Evolutionary conservation across 495 filamentous ascomycete species (phyloP).

Genomic region (Daldinia grandis): DNA sequence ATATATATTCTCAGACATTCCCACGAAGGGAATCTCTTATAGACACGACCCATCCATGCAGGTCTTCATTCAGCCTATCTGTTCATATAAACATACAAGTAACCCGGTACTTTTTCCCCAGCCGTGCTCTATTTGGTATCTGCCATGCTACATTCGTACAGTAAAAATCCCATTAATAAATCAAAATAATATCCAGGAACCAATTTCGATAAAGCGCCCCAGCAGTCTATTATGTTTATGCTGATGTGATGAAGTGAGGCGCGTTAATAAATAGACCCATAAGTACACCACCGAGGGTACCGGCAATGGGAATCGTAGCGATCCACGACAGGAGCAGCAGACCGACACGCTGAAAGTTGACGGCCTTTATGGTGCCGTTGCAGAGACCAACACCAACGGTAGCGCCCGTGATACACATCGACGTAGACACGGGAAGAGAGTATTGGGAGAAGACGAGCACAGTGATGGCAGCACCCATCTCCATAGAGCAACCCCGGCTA

Average conservation of each 20-base stretch:
- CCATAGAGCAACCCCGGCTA: constrained; percentile 69
- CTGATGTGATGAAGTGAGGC: constrained; percentile 55
- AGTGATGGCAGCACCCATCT: constrained; percentile 71
- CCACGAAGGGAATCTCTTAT: not conserved
- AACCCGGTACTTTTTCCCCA: constrained; percentile 10
- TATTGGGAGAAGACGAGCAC: constrained; percentile 70
- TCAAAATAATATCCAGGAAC: not conserved
- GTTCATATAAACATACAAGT: not conserved
- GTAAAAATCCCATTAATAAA: not conserved
- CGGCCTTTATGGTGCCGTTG: constrained; percentile 64
- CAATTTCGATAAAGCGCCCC: not conserved
- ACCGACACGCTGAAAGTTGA: constrained; percentile 70
- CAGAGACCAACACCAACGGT: constrained; percentile 66
- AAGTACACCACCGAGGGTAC: constrained; percentile 64
- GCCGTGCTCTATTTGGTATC: constrained; percentile 16
- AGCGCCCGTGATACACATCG: constrained; percentile 68
- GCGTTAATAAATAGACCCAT: constrained; percentile 71
- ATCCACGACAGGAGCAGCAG: constrained; percentile 63
- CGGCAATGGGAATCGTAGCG: constrained; percentile 69
- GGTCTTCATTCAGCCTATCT: not conserved
- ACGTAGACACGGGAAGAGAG: constrained; percentile 67
- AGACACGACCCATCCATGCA: not conserved
- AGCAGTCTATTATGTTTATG: not conserved
- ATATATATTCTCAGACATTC: constrained; percentile 5
- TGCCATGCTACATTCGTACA: constrained; percentile 6